Conservation (phyloP, 768 basidiomycete species). For the Chiua virens region DNA sequence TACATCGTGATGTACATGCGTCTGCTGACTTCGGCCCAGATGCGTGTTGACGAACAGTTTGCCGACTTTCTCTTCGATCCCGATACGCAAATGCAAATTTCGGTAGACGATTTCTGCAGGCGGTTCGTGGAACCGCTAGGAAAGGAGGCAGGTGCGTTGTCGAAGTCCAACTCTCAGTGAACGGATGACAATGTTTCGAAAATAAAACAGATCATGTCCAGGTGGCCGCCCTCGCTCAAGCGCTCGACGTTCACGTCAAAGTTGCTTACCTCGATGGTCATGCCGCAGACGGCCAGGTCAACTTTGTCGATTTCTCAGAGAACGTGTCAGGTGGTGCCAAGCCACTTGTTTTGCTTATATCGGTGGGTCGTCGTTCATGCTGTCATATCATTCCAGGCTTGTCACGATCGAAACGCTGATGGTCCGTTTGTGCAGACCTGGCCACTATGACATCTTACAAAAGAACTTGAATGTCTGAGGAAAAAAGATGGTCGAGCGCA, state of each 20-base stretch:
- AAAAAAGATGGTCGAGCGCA: not conserved
- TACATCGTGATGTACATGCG: conserved; percentile 80
- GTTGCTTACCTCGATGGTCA: conserved; percentile 83
- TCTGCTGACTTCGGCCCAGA: conserved; percentile 79
- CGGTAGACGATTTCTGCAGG: conserved; percentile 68
- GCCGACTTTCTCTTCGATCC: conserved; percentile 76
- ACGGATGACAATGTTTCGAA: not conserved
- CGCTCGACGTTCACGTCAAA: conserved; percentile 62
- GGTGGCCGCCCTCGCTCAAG: conserved; percentile 72
- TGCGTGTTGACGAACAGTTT: conserved; percentile 59
- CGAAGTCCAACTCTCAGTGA: not conserved
- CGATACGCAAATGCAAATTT: conserved; percentile 59
- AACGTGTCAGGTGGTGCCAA: conserved; percentile 40
- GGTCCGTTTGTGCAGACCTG: conserved; percentile 52
- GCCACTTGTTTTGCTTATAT: conserved; percentile 73
- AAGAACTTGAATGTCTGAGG: conserved; percentile 19
- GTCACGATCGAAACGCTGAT: not conserved
- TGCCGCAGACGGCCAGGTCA: conserved; percentile 47
- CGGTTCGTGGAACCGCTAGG: conserved; percentile 75
- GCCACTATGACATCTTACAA: conserved; percentile 77
- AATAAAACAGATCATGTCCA: conserved; percentile 70
- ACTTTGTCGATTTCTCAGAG: conserved; percentile 66
- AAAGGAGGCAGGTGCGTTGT: conserved; percentile 65
- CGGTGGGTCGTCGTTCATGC: conserved; percentile 46
- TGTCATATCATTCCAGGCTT: not conserved